A percentile compares a stretch with the other conserved stretches of the same genome.
These are phyloP conservation scores for Dichotomopilus funicola DNA, from an alignment of 2,329 filamentous ascomycete species.

Conservation along the genomic window DNA sequence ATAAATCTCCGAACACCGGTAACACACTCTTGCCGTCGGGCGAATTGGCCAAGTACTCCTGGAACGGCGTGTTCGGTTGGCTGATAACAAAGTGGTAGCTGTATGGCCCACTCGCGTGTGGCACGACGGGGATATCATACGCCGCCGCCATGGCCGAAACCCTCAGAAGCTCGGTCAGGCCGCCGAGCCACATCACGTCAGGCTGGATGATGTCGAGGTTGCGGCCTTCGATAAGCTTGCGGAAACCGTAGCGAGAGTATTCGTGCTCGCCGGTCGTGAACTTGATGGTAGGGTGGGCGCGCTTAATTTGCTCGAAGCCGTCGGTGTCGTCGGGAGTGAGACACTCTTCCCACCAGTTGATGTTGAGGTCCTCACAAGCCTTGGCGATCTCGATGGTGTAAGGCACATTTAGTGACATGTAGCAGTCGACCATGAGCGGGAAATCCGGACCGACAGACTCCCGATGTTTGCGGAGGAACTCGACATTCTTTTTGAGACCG, in stretches of 20 bases:
- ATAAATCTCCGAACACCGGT: slow-evolving; percentile 87
- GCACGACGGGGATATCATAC: slow-evolving; percentile 90
- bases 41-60: slow-evolving; percentile 92
- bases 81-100: slow-evolving; percentile 95
- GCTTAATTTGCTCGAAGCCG: slow-evolving; percentile 83
- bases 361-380: slow-evolving; percentile 73
- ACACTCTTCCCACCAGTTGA: slow-evolving; percentile 98
- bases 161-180: slow-evolving; percentile 85
- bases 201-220: slow-evolving; percentile 93
- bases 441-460: slow-evolving; percentile 83
- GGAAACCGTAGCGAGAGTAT: slow-evolving; percentile 90
- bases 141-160: slow-evolving; percentile 83
- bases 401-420: slow-evolving; percentile 88
- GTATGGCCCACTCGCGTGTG: slow-evolving; percentile 90
- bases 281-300: slow-evolving; percentile 80
- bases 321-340: slow-evolving; percentile 87
- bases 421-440: slow-evolving; percentile 92
- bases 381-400: slow-evolving; percentile 91
- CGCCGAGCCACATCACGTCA: slow-evolving; percentile 96
- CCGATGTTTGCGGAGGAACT: slow-evolving; percentile 78
- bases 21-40: slow-evolving; percentile 83
- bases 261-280: slow-evolving; percentile 97
- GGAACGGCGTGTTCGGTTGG: slow-evolving; percentile 88
- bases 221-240: slow-evolving; percentile 84
- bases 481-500: slow-evolving; percentile 81